Conservation (phyloP, 352 stramenopile species). For the Pythium coloratum region DNA sequence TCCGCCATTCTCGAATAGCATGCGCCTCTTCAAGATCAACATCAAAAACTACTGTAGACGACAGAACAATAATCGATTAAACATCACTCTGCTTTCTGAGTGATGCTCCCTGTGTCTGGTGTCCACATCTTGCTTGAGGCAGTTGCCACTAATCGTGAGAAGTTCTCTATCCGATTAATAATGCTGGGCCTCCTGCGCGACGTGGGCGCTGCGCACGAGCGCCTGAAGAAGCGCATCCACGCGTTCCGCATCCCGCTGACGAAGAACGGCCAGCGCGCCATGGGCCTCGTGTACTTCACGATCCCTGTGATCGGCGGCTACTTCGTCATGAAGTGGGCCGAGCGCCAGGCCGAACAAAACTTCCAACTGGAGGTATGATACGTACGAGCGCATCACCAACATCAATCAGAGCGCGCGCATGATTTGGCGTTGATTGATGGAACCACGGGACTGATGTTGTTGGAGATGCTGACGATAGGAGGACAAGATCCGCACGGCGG, state of each 20-base stretch:
- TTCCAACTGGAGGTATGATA: constrained; percentile 61
- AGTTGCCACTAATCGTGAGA: neutral
- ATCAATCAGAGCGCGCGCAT: neutral
- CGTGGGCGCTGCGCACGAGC: constrained; percentile 78
- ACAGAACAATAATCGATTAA: constrained; percentile 3
- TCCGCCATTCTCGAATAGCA: neutral
- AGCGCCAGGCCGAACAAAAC: constrained; percentile 68
- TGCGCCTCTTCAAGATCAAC: constrained; percentile 14
- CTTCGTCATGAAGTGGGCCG: constrained; percentile 92
- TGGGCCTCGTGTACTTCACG: constrained; percentile 91
- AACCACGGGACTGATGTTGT: neutral
- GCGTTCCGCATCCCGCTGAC: constrained; percentile 89
- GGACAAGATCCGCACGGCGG: constrained; percentile 62
- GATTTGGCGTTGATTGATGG: neutral
- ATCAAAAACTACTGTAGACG: neutral
- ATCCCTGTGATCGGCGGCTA: constrained; percentile 87
- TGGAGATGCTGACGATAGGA: constrained; percentile 35
- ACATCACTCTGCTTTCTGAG: neutral
- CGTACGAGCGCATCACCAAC: neutral
- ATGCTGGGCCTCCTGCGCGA: constrained; percentile 79
- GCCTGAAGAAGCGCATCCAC: constrained; percentile 92
- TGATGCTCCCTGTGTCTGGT: neutral
- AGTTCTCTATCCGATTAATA: neutral
- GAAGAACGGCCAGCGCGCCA: constrained; percentile 78
- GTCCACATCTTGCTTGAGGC: too few relatives aligned